Conservation (phyloP, 345 rosid species). For the Pistacia integerrima region DNA sequence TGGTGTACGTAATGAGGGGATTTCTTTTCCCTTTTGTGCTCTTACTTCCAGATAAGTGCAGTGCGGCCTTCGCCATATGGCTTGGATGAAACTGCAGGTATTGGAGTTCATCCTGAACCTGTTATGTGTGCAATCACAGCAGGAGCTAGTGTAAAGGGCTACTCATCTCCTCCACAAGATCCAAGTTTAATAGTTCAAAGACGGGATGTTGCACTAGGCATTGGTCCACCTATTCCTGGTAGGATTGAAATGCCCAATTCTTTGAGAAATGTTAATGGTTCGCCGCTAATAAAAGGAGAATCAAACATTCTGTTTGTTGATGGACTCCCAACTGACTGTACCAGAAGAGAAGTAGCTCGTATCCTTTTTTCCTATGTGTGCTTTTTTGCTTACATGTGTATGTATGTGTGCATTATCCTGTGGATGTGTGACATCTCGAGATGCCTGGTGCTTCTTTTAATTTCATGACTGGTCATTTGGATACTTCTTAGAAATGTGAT, state of each 20-base stretch:
- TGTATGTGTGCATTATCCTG: neutral
- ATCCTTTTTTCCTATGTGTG: conserved; percentile 39
- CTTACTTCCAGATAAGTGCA: conserved; percentile 26
- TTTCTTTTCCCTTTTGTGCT: neutral
- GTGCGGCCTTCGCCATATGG: conserved; percentile 31
- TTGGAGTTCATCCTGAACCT: conserved; percentile 30
- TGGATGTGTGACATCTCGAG: conserved; percentile 2
- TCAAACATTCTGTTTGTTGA: conserved; percentile 55
- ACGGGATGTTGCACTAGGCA: conserved; percentile 30
- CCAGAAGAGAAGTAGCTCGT: conserved; percentile 74
- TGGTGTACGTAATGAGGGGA: neutral
- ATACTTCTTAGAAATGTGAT: neutral
- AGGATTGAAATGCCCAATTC: conserved; percentile 33
- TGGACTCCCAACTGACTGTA: conserved; percentile 65
- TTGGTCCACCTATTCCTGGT: conserved; percentile 31
- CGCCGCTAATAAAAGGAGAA: conserved; percentile 23
- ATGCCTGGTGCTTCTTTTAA: neutral
- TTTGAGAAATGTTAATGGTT: conserved; percentile 29
- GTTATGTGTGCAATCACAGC: conserved; percentile 28
- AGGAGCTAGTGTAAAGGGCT: conserved; percentile 31
- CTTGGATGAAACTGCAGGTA: conserved; percentile 23
- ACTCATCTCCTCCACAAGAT: conserved; percentile 38
- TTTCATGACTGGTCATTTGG: neutral
- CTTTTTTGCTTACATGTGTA: neutral
- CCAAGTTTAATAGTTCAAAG: conserved; percentile 28